Conservation (phyloP, 495 filamentous ascomycete species). For the Trichoderma erinaceum region DNA sequence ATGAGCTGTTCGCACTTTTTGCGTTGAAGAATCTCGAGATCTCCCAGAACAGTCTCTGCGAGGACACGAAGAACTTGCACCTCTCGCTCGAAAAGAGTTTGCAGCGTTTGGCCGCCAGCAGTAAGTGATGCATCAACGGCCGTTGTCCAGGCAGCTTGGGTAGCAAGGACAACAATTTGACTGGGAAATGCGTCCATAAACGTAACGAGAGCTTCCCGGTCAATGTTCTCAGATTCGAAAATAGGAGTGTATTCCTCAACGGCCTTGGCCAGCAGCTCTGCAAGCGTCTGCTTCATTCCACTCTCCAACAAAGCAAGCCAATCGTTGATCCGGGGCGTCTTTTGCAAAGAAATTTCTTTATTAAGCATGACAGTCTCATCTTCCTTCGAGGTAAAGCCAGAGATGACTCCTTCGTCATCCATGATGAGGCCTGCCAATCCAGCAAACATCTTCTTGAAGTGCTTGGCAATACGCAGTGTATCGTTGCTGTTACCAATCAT, state of each 20-base stretch:
- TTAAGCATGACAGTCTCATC: slow-evolving; percentile 83
- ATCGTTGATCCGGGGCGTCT: slow-evolving; percentile 94
- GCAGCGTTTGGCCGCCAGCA: slow-evolving; percentile 60
- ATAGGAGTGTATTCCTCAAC: slow-evolving; percentile 68
- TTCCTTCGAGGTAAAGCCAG: slow-evolving; percentile 92
- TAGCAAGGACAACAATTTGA: slow-evolving; percentile 91
- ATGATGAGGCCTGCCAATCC: slow-evolving; percentile 83
- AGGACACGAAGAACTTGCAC: slow-evolving; percentile 75
- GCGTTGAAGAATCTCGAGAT: slow-evolving; percentile 76
- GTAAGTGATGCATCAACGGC: slow-evolving; percentile 69
- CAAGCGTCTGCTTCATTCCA: slow-evolving; percentile 90
- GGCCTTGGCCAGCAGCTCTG: slow-evolving; percentile 83
- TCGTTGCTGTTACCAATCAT: slow-evolving; percentile 99
- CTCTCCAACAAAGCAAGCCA: slow-evolving; percentile 87
- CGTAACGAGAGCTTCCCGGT: slow-evolving; percentile 58
- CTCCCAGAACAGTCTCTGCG: slow-evolving; percentile 81
- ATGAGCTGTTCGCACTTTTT: slow-evolving; percentile 99
- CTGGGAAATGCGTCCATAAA: slow-evolving; percentile 80
- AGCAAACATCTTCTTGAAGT: slow-evolving; percentile 99
- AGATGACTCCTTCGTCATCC: slow-evolving; percentile 82
- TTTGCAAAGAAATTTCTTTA: slow-evolving; percentile 82
- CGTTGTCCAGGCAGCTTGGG: slow-evolving; percentile 91
- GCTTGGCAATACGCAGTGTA: slow-evolving; percentile 88
- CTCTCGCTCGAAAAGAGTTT: slow-evolving; percentile 63
- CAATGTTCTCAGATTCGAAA: slow-evolving; percentile 59